These are phyloP conservation scores for Hypomyces rosellus DNA, from an alignment of 2,329 filamentous ascomycete species.

Conservation along the genomic window DNA sequence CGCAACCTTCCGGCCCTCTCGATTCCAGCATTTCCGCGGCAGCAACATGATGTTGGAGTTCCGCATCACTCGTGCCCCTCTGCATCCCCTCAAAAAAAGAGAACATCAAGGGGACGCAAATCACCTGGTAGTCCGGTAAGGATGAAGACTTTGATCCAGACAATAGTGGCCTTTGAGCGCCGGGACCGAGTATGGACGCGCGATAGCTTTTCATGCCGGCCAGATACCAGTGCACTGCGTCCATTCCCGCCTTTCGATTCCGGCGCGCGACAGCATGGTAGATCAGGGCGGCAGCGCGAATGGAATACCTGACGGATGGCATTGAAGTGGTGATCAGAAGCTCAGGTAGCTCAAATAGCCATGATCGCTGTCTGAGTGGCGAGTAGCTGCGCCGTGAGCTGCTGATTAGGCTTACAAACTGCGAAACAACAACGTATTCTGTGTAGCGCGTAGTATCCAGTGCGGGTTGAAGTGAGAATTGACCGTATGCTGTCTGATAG, in stretches of 20 bases:
- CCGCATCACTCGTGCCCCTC: background rate
- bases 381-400: conserved; percentile 6
- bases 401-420: background rate
- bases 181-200: no score
- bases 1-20: conserved; percentile 2
- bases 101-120: conserved; percentile 5
- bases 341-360: conserved; percentile 3
- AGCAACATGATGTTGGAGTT: conserved; percentile 1
- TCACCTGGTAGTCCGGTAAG: background rate
- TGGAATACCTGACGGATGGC: conserved; percentile 2
- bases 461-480: background rate
- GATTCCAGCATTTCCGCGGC: conserved; percentile 1
- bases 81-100: conserved; percentile 3
- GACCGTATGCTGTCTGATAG: no score
- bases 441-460: background rate
- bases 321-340: conserved; percentile 1
- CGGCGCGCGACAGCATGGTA: conserved; percentile 1
- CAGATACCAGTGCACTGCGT: background rate
- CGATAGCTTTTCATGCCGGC: background rate
- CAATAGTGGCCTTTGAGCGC: no score
- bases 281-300: conserved; percentile 2
- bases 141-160: no score
- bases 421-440: conserved; percentile 1
- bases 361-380: background rate
- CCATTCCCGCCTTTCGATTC: background rate